Evolutionary conservation across 108 stramenopile genomes (phyloP).

Genomic region (Nitzschia sp.): DNA sequence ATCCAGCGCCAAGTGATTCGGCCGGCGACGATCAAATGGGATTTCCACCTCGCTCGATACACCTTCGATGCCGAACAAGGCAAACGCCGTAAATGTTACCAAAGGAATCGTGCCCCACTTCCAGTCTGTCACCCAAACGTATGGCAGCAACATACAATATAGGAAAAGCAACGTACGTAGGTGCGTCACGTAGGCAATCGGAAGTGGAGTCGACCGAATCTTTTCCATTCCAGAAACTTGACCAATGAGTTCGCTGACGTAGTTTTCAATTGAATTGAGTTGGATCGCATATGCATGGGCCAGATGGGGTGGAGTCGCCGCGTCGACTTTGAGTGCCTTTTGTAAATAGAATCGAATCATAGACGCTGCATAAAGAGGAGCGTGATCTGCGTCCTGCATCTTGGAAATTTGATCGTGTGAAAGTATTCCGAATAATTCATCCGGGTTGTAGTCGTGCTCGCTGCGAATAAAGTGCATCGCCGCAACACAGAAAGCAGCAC

Average conservation of each 20-base stretch:
- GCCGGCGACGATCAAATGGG: constrained; percentile 38
- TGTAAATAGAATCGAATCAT: constrained; percentile 41
- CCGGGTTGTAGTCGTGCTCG: constrained; percentile 1
- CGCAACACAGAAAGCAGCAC: constrained; percentile 35
- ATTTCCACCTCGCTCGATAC: constrained; percentile 49
- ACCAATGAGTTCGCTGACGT: constrained; percentile 41
- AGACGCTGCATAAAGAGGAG: constrained; percentile 35
- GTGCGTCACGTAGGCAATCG: constrained; percentile 74
- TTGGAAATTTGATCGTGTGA: constrained; percentile 17
- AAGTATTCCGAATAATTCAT: constrained; percentile 40
- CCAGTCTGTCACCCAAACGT: constrained; percentile 47
- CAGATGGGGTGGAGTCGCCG: constrained; percentile 25
- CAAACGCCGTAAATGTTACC: constrained; percentile 44
- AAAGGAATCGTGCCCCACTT: constrained; percentile 42
- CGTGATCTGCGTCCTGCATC: constrained; percentile 32
- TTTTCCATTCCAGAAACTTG: constrained; percentile 73
- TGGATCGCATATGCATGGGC: constrained; percentile 33
- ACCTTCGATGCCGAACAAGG: constrained; percentile 55
- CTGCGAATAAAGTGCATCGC: constrained; percentile 42
- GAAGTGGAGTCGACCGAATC: constrained; percentile 77
- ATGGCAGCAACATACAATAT: constrained; percentile 51
- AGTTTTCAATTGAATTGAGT: constrained; percentile 29
- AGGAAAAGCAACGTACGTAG: constrained; percentile 69
- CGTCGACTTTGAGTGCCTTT: constrained; percentile 20
- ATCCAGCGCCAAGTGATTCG: constrained; percentile 53